Base-by-base conservation (phyloP, 2,329 filamentous ascomycete genomes). In the Aspergillus novoparasiticus region DNA sequence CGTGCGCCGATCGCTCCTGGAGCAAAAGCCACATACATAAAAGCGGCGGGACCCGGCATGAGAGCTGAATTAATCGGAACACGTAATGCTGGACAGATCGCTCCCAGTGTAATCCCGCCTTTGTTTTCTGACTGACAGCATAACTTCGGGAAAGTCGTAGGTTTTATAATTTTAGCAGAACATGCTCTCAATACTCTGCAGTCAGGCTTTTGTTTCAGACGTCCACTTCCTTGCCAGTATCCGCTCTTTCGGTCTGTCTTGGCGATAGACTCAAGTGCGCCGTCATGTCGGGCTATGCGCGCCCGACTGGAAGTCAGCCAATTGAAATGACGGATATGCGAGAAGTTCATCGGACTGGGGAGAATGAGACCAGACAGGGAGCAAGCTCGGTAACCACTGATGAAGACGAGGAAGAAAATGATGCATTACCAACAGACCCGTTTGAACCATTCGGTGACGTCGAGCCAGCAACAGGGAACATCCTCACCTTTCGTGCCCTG, bases 401-500 rank as follows among this genome's bases (percentile, higher is more conserved):
- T 14, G 43, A 46, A 23, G 43, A 46, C 4, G n/a, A 46, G n/a
- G n/a, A 5, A 12, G 43, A 11, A 21, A 12, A 23, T 3, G 11
- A 2, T 21, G 11, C n/a, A 2, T 23, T 46, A 1, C n/a, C 9
- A 21, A 46, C 43, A 23, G 43, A 46, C 1, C 43, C 43, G 11
- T 46, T 46, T 23, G 43, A 11, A 23, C 43, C 43, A 8, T 46
- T 46, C 8, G 4, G 4, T 6, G 43, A 46, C 10, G 43, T 46
- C 4, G 43, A 46, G n/a, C 43, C 43, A 12, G 43, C 19, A 46
- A 46, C 43, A 5, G n/a, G 43, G 11, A 46, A 5, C 43, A 57
- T 57, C 21, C 32, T 61, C 9, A 61, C 59, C 8, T n/a, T 61
- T 5, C 53, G 53, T 12, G 59, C 53, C 5, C 26, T 61, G 23